These are phyloP conservation scores for Fusarium fujikuroi DNA, from an alignment of 2,329 filamentous ascomycete species.

Conservation along the genomic window DNA sequence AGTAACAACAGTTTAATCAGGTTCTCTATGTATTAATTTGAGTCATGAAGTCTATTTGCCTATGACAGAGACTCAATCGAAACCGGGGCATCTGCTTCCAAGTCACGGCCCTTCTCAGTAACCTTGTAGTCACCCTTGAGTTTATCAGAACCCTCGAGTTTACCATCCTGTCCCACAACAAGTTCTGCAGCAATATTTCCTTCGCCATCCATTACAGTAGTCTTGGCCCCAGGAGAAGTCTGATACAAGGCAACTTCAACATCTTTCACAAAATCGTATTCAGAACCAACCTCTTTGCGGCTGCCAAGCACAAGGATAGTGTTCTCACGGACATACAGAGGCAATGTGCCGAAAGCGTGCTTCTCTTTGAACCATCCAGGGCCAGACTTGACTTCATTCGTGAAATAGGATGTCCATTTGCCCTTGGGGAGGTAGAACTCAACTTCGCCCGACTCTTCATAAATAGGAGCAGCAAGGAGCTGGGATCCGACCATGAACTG, in stretches of 20 bases:
- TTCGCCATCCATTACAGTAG: slow-evolving; percentile 55
- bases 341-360: slow-evolving; percentile 67
- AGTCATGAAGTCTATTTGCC: neutral
- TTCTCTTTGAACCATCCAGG: slow-evolving; percentile 69
- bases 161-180: slow-evolving; percentile 52
- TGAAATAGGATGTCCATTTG: slow-evolving; percentile 61
- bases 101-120: slow-evolving; percentile 34
- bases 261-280: slow-evolving; percentile 60
- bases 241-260: slow-evolving; percentile 62
- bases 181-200: slow-evolving; percentile 56
- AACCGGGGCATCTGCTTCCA: slow-evolving; percentile 43
- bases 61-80: slow-evolving; percentile 41
- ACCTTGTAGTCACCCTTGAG: slow-evolving; percentile 53
- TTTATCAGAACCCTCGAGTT: slow-evolving; percentile 52
- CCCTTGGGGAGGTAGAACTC: slow-evolving; percentile 71
- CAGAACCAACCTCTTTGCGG: slow-evolving; percentile 52
- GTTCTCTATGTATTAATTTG: neutral
- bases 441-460: slow-evolving; percentile 69
- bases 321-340: slow-evolving; percentile 67
- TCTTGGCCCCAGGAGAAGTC: slow-evolving; percentile 52
- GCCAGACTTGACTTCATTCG: slow-evolving; percentile 59
- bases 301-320: slow-evolving; percentile 60
- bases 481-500: slow-evolving; percentile 79
- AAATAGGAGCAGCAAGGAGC: slow-evolving; percentile 72
- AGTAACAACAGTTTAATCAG: neutral